Evolutionary conservation across 139 green algal genomes (phyloP).

Genomic region (Haematococcus sp.): DNA sequence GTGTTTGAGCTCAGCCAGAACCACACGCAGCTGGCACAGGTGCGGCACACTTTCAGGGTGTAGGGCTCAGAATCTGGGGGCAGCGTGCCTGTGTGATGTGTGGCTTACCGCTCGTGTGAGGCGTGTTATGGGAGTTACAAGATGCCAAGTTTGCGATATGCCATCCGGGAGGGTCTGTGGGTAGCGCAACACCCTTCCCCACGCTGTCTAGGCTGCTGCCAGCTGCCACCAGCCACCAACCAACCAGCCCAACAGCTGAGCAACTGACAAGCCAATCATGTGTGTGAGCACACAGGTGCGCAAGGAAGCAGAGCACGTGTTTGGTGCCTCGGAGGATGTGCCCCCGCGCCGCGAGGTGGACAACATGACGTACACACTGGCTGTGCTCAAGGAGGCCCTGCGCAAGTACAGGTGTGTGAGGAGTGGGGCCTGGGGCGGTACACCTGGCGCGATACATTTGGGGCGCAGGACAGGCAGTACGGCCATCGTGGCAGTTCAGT

Average conservation of each 20-base stretch:
- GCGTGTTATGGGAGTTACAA: not conserved
- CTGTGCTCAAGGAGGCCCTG: conserved; percentile 83
- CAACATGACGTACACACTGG: conserved; percentile 77
- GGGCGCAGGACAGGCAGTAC: too few relatives aligned
- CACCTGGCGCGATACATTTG: too few relatives aligned
- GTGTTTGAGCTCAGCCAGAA: conserved; percentile 73
- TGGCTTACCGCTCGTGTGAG: not conserved
- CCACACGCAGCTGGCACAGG: conserved; percentile 25
- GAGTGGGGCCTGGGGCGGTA: too few relatives aligned
- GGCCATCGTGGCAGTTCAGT: too few relatives aligned
- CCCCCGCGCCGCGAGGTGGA: conserved; percentile 55
- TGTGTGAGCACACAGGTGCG: conserved; percentile 35
- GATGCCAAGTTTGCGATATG: too few relatives aligned
- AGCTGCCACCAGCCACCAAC: too few relatives aligned
- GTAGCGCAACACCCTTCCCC: too few relatives aligned
- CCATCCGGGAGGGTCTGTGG: too few relatives aligned
- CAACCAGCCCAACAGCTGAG: too few relatives aligned
- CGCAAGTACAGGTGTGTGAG: conserved; percentile 63
- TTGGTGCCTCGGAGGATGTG: conserved; percentile 28
- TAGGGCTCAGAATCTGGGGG: not conserved
- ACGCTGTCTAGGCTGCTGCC: too few relatives aligned
- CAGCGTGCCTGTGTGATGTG: not conserved
- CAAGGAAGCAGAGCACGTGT: conserved; percentile 49
- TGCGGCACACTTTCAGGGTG: conserved; percentile 7
- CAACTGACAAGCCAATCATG: too few relatives aligned